Evolutionary conservation across 2,329 filamentous ascomycete species (phyloP), one percentile per base, ranked within the genome.

Genomic region (Pseudogymnoascus sp.): DNA sequence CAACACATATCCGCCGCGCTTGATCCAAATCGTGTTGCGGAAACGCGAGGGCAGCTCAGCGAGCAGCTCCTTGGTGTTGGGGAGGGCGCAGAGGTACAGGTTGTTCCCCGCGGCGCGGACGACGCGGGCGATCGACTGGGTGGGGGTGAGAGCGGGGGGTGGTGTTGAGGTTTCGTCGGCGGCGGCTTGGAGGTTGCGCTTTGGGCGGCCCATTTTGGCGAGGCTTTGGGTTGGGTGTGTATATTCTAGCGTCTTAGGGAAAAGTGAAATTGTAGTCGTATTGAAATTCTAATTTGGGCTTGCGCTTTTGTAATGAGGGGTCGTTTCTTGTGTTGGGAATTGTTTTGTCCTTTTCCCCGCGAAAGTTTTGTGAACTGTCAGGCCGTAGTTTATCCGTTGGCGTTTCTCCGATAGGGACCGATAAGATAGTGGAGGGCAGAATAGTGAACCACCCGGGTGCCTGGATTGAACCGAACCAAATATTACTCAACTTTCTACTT

Each of bases 1-100:
- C 10, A 97, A 77, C 31, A 97, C 92, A 75, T 88, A 97, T 0
- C 91, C 91, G 31, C 92, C 90, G 17, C 91, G 87, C 76, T 90
- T 93, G 74, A 97, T 89, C 90, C 91, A 97, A 67, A 97, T 91
- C 1, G 91, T 95, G 67, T 91, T 95, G 65, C 93, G 89, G 74
- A 97, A 97, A 42, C 87, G 86, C 26, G 91, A 80, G 9, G 90
- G 88, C 19, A 99, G 84, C 79, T 97, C 92, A 21, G 92, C 88
- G 17, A 96, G 78, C 40, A 93, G 76, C 6, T 82, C 77, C 70
- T 86, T 83, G 64, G 83, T 82, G 69, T 82, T 81, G 23, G 93
- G 86, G 31, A 93, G 79, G 72, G 88, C 82, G 72, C 93, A 91
- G 46, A 84, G 83, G 80, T 96, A 97, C 44, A 96, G 81, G 75